Evolutionary conservation across 2,329 filamentous ascomycete genomes (phyloP).

Genomic region (Colletotrichum echinochloae): DNA sequence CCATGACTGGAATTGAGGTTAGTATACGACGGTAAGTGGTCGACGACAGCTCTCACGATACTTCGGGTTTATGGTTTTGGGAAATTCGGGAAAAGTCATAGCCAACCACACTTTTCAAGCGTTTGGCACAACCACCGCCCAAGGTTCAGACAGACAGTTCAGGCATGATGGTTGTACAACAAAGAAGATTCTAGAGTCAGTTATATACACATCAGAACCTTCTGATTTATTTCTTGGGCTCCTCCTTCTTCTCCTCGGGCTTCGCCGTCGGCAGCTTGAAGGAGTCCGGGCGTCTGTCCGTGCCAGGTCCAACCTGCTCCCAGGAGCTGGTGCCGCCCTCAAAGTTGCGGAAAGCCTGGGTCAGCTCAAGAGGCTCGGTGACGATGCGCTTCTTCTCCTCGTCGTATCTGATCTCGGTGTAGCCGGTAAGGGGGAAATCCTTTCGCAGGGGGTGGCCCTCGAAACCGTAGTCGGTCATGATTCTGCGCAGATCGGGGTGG

Average conservation of each 20-base stretch:
- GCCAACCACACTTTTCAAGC: background rate
- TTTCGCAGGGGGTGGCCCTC: slow-evolving; percentile 97
- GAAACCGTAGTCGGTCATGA: slow-evolving; percentile 99
- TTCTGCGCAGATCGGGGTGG: slow-evolving; percentile 94
- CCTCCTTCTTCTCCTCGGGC: slow-evolving; percentile 91
- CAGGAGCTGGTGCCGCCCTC: slow-evolving; percentile 84
- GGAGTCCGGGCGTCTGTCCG: slow-evolving; percentile 82
- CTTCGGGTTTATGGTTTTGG: background rate
- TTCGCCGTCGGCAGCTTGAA: slow-evolving; percentile 97
- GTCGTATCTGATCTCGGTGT: slow-evolving; percentile 97
- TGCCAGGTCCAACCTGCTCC: slow-evolving; percentile 76
- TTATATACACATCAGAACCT: slow-evolving; percentile 42
- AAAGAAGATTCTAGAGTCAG: slow-evolving; percentile 39
- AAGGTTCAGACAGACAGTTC: background rate
- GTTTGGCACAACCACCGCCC: background rate
- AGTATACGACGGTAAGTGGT: background rate
- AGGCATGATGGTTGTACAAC: slow-evolving; percentile 40
- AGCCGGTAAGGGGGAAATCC: slow-evolving; percentile 97
- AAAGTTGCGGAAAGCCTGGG: slow-evolving; percentile 98
- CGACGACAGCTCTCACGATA: background rate
- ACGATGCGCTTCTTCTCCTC: slow-evolving; percentile 99
- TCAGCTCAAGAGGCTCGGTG: slow-evolving; percentile 96
- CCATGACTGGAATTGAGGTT: background rate
- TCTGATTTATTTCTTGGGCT: slow-evolving; percentile 84
- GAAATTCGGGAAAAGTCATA: background rate